Evolutionary conservation across 2,329 filamentous ascomycete species (phyloP).

Genomic region (Ploettnerulaceae sp.): DNA sequence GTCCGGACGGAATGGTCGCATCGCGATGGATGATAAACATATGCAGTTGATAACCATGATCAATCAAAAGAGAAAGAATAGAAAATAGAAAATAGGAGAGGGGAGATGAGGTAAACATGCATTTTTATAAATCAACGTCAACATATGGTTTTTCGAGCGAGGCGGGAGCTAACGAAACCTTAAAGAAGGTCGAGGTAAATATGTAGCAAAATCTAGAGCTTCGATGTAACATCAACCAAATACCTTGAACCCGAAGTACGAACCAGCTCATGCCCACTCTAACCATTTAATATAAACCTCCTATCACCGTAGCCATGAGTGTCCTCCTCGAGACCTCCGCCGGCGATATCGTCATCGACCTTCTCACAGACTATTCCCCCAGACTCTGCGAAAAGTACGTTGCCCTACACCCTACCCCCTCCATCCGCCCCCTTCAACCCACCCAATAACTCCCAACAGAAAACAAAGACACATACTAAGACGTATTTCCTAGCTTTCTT

Average conservation of each 20-base stretch:
- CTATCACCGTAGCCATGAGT: constrained; percentile 58
- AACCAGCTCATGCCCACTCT: neutral
- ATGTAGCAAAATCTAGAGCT: too few relatives aligned
- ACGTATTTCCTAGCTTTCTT: constrained; percentile 65
- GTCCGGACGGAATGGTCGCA: neutral
- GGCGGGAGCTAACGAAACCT: too few relatives aligned
- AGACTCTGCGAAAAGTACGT: constrained; percentile 92
- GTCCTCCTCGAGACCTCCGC: constrained; percentile 89
- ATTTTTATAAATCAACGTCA: too few relatives aligned
- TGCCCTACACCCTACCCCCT: constrained; percentile 3
- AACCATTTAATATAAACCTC: neutral
- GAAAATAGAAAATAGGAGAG: too few relatives aligned
- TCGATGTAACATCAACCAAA: neutral
- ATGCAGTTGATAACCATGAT: too few relatives aligned
- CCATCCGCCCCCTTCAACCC: constrained; percentile 11
- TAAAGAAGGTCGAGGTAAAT: too few relatives aligned
- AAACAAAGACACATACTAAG: constrained; percentile 45
- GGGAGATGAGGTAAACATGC: neutral
- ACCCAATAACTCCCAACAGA: constrained; percentile 42
- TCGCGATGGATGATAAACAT: neutral
- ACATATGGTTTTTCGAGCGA: too few relatives aligned
- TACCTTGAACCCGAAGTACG: too few relatives aligned
- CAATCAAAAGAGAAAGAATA: too few relatives aligned
- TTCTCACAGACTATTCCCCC: constrained; percentile 82
- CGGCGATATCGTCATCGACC: constrained; percentile 91